Percentiles rank a stretch among this genome's conserved stretches.
These are phyloP conservation scores for Myxozyma geophila DNA, from an alignment of 805 yeast species.

Conservation along the genomic window DNA sequence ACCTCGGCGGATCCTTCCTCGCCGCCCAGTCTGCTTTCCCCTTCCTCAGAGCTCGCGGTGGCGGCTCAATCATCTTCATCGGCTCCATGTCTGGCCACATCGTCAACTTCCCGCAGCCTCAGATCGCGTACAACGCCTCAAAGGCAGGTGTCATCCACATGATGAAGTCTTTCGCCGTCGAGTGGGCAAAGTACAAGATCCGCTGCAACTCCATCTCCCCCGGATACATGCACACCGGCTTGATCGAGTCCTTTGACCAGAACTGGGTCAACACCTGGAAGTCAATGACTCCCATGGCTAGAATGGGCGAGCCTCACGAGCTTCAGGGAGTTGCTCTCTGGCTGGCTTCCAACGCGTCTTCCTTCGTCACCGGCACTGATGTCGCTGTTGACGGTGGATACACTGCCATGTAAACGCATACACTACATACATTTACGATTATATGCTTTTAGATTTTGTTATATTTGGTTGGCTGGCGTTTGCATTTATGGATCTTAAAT, in stretches of 20 bases:
- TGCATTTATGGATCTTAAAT: too few relatives aligned
- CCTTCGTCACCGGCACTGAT: slow-evolving; percentile 84
- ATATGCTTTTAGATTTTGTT: too few relatives aligned
- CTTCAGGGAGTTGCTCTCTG: slow-evolving; percentile 77
- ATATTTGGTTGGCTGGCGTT: too few relatives aligned
- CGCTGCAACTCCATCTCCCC: slow-evolving; percentile 70
- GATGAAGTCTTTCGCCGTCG: slow-evolving; percentile 66
- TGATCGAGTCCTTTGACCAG: slow-evolving; percentile 50
- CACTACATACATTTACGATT: neutral
- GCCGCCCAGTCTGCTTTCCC: slow-evolving; percentile 68
- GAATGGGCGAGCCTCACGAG: slow-evolving; percentile 86
- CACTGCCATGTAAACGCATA: slow-evolving; percentile 66
- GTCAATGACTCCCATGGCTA: slow-evolving; percentile 51
- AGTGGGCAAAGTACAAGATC: slow-evolving; percentile 70
- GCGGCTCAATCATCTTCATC: slow-evolving; percentile 64
- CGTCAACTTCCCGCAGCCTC: slow-evolving; percentile 74
- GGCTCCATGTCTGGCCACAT: slow-evolving; percentile 76
- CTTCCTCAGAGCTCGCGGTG: slow-evolving; percentile 62
- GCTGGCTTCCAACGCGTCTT: slow-evolving; percentile 73
- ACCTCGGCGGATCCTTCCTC: slow-evolving; percentile 66
- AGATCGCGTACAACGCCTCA: slow-evolving; percentile 69
- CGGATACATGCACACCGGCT: slow-evolving; percentile 70
- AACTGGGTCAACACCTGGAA: slow-evolving; percentile 64
- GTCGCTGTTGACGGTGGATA: slow-evolving; percentile 86
- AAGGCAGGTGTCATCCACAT: slow-evolving; percentile 72